phyloP scores from a whole-genome alignment of 495 filamentous ascomycete genomes.

The Talaromyces borbonicus region DNA sequence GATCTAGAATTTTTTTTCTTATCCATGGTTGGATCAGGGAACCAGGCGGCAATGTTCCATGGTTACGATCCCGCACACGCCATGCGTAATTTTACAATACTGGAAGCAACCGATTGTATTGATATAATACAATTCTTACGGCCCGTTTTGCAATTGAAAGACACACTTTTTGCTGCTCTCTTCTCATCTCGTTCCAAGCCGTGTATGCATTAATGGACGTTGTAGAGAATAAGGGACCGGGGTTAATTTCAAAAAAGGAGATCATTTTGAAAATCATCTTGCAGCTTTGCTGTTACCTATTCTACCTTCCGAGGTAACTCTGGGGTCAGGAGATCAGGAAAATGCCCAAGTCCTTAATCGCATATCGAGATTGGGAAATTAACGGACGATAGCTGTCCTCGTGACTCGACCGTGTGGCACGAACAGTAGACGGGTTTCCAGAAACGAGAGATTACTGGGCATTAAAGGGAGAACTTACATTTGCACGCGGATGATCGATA shows the following conservation, averaged over 20 bases:
- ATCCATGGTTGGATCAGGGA: conserved; percentile 1
- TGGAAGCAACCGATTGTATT: too few relatives aligned
- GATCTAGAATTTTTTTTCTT: too few relatives aligned
- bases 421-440: background rate
- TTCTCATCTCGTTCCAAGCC: too few relatives aligned
- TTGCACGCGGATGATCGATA: too few relatives aligned
- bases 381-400: background rate
- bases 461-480: too few relatives aligned
- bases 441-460: too few relatives aligned
- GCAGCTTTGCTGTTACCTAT: too few relatives aligned
- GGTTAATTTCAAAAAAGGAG: too few relatives aligned
- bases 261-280: too few relatives aligned
- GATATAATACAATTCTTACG: conserved; percentile 1
- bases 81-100: background rate
- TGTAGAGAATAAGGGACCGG: too few relatives aligned
- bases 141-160: background rate
- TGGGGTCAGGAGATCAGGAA: background rate
- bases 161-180: background rate
- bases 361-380: background rate
- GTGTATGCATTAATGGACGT: too few relatives aligned
- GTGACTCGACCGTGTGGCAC: background rate
- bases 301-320: too few relatives aligned
- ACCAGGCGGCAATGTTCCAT: conserved; percentile 6
- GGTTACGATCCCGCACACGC: background rate
- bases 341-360: background rate